Evolutionary conservation across 2,329 filamentous ascomycete genomes (phyloP), one percentile per base, ranked within the genome.

Genomic region (Aspergillus awamori): DNA sequence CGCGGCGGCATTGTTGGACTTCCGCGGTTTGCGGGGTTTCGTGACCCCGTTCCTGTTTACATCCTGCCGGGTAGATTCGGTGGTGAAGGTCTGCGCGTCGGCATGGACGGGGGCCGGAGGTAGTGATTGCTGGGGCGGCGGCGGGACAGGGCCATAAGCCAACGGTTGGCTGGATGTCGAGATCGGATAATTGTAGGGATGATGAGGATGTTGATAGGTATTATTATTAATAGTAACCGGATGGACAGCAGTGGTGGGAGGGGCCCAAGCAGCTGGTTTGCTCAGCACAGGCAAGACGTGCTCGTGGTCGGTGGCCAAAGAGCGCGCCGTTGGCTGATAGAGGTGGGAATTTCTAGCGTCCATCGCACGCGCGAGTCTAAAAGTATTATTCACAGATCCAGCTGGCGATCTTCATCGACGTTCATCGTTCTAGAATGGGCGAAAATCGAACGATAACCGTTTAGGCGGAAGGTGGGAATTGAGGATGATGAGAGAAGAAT

Each of bases 21-120:
- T 77, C 56, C 73, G 75, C 58, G 72, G 63, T 57, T 75, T 76
- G 66, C 74, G 75, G 17, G 72, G 59, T 57, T 76, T 76, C 11
- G 72, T 65, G 22, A 67, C 41, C 15, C 67, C 66, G 61, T 69
- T 68, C 43, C 64, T 65, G 49, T 60, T 64, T 57, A 53, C 57
- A 60, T 62, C 55, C 48, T 62, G 61, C 36, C 59, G 61, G 36
- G 26, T 59, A 11, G 61, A 28, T 22, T 66, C 60, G 30, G 26
- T 20, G 48, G 52, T 17, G 26, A 49, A 48, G n/a, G 52, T 17
- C 6, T 33, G 26, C 30, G 53, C 39, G 30, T 52, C 36, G 15
- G 15, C 26, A 5, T 57, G 53, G 20, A 52, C 61, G 63, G 39
- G 61, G 63, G 20, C 59, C 49, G 8, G 54, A 57, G 17, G 48